A percentile compares a stretch with the other conserved stretches of the same genome.
Evolutionary conservation across 257 asterid species (phyloP).

Genomic region (Solanum ossicruentum): DNA sequence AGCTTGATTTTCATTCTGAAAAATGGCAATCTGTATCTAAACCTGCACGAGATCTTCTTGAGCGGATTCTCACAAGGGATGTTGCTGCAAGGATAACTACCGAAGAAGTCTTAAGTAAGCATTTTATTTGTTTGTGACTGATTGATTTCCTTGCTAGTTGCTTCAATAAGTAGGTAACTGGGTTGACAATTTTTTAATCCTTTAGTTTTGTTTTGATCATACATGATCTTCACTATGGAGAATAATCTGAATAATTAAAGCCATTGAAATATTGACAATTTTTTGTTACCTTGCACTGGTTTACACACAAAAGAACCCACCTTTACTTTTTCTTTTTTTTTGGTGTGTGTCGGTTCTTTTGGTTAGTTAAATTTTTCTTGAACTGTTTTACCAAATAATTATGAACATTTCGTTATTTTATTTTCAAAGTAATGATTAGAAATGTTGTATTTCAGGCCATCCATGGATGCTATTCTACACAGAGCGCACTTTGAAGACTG

Average conservation of each 20-base stretch:
- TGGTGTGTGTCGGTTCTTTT: background rate
- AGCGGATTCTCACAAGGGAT: conserved; percentile 31
- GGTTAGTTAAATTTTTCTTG: background rate
- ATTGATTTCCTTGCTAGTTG: background rate
- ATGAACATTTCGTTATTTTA: background rate
- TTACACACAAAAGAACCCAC: background rate
- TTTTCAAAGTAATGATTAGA: background rate
- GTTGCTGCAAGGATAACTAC: conserved; percentile 28
- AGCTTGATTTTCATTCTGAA: conserved; percentile 31
- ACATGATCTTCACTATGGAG: background rate
- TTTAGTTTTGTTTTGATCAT: background rate
- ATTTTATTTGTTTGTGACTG: background rate
- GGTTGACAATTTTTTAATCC: background rate
- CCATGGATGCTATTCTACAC: conserved; percentile 40
- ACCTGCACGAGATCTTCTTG: conserved; percentile 39
- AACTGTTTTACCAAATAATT: background rate
- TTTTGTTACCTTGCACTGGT: background rate
- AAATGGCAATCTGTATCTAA: conserved; percentile 28
- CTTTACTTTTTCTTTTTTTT: background rate
- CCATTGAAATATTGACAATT: background rate
- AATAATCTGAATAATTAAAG: background rate
- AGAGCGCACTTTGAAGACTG: conserved; percentile 17
- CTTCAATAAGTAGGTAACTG: background rate
- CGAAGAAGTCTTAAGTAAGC: conserved; percentile 38
- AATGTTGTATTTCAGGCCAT: conserved; percentile 20